Evolutionary conservation across 164 flowering plant species (phyloP).

Genomic region (Magnolia kwangsiensis): DNA sequence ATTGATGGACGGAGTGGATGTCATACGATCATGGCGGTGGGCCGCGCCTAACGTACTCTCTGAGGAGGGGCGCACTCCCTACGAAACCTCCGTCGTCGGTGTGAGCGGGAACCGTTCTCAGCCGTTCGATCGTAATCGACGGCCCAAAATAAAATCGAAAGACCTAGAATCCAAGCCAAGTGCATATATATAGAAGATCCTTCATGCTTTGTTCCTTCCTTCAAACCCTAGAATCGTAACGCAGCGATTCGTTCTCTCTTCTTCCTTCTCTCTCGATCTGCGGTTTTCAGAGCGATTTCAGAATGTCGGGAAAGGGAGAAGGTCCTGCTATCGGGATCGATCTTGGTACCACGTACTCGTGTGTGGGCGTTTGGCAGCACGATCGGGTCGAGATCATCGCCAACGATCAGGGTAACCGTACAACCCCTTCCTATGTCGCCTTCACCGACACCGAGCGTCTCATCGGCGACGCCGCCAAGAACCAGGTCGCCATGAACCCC

Average conservation of each 20-base stretch:
- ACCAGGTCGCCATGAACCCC: constrained; percentile 56
- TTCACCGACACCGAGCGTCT: constrained; percentile 46
- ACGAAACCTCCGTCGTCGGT: no score
- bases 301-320: constrained; percentile 26
- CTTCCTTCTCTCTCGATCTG: background rate
- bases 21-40: no score
- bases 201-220: background rate
- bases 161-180: background rate
- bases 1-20: no score
- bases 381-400: constrained; percentile 50
- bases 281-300: background rate
- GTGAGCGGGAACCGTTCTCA: background rate
- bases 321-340: constrained; percentile 48
- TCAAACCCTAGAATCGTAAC: background rate
- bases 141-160: background rate
- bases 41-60: no score
- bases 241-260: background rate
- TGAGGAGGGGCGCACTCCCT: no score
- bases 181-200: background rate
- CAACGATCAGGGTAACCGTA: constrained; percentile 49
- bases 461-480: constrained; percentile 53
- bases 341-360: constrained; percentile 53
- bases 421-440: constrained; percentile 56
- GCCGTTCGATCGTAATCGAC: background rate
- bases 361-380: constrained; percentile 57